Percentiles rank a stretch among this genome's conserved stretches.
phyloP scores from a whole-genome alignment of 495 filamentous ascomycete genomes.

The Neurospora sp. region DNA sequence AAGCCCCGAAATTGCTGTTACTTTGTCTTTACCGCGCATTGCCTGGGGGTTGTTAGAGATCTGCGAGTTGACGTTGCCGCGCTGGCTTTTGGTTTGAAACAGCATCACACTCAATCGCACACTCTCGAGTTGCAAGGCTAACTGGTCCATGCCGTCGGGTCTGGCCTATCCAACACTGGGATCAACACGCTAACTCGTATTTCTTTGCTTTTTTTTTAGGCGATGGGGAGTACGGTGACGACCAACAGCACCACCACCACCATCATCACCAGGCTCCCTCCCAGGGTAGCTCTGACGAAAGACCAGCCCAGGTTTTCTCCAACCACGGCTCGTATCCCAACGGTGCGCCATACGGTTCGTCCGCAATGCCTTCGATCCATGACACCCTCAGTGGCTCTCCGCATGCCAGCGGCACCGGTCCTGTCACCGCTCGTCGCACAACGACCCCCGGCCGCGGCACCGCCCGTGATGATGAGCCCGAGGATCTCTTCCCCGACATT shows the following conservation, averaged over 20 bases:
- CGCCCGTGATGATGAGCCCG: conserved; percentile 38
- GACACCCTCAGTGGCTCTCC: conserved; percentile 48
- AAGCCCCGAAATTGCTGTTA: neutral
- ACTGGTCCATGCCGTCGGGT: neutral
- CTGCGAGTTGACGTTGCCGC: conserved; percentile 21
- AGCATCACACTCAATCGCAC: conserved; percentile 23
- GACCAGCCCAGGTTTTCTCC: conserved; percentile 69
- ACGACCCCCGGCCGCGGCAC: conserved; percentile 4
- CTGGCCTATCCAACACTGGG: neutral
- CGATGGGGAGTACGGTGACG: conserved; percentile 47
- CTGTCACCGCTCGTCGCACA: conserved; percentile 12
- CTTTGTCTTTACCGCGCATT: conserved; percentile 3
- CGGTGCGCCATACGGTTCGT: conserved; percentile 49
- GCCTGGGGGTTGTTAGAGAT: conserved; percentile 12
- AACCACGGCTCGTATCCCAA: conserved; percentile 47
- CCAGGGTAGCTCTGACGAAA: conserved; percentile 47
- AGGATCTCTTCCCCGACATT: conserved; percentile 71
- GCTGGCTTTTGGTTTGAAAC: conserved; percentile 15
- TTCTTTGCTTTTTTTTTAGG: conserved; percentile 27
- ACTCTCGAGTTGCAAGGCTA: conserved; percentile 5
- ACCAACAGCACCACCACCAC: conserved; percentile 55
- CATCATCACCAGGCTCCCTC: conserved; percentile 33
- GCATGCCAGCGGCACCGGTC: conserved; percentile 25
- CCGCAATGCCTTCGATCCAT: conserved; percentile 65
- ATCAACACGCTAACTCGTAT: conserved; percentile 13